Conservation (phyloP, 1,139 yeast genomes). For the Wickerhamiella pararugosa region DNA sequence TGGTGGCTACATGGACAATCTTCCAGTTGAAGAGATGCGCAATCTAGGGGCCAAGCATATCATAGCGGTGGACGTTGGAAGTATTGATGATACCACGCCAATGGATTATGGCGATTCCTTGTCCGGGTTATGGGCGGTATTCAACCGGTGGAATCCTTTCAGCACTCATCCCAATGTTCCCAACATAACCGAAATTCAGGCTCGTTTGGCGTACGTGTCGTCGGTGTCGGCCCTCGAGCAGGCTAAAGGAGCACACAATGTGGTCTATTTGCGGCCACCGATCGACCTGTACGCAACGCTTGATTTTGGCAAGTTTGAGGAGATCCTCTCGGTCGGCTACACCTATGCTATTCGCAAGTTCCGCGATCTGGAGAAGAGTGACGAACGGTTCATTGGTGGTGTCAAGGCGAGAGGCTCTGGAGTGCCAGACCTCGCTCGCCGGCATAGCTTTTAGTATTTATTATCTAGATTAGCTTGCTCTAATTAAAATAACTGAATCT, state of each 20-base stretch:
- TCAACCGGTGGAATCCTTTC: conserved; percentile 85
- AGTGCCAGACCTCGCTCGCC: conserved; percentile 5
- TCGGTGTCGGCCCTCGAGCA: conserved; percentile 84
- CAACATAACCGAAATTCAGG: conserved; percentile 86
- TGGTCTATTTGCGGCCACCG: conserved; percentile 86
- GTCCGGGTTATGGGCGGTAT: conserved; percentile 81
- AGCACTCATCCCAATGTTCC: conserved; percentile 81
- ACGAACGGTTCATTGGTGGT: conserved; percentile 56
- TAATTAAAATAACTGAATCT: conserved; percentile 76
- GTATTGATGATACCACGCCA: conserved; percentile 82
- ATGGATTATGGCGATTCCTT: conserved; percentile 87
- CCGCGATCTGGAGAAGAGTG: conserved; percentile 36
- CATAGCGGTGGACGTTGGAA: conserved; percentile 95
- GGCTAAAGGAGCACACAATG: conserved; percentile 76
- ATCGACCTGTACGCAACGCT: conserved; percentile 82
- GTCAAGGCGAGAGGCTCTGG: conserved; percentile 17
- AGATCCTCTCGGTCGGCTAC: conserved; percentile 68
- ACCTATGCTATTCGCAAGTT: conserved; percentile 53
- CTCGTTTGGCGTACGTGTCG: conserved; percentile 85
- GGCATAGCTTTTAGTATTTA: conserved; percentile 5
- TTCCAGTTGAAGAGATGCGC: conserved; percentile 81
- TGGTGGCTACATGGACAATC: conserved; percentile 90
- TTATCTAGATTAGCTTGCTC: conserved; percentile 19
- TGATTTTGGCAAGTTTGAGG: conserved; percentile 86
- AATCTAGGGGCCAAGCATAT: conserved; percentile 76